Evolutionary conservation across 2,329 filamentous ascomycete genomes (phyloP).

Genomic region (Chalaropsis thielavioides): DNA sequence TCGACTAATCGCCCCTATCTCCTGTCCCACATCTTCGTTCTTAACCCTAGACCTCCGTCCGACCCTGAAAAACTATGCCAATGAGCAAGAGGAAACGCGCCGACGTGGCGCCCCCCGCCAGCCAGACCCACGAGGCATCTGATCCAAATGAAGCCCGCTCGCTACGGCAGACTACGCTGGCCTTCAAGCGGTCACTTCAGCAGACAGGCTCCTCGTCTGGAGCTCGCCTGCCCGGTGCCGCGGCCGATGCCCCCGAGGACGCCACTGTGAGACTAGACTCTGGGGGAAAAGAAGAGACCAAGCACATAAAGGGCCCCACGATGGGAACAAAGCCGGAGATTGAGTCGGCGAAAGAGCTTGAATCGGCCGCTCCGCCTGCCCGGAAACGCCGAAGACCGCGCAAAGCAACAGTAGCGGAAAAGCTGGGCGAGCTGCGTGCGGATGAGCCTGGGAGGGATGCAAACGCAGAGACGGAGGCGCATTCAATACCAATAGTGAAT

Average conservation of each 20-base stretch:
- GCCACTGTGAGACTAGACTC: background rate
- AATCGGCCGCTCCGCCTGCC: background rate
- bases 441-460: background rate
- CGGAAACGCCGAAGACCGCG: constrained; percentile 7
- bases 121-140: too few species aligned
- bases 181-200: constrained; percentile 3
- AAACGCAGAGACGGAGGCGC: background rate
- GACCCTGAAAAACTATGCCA: constrained; percentile 1
- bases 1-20: background rate
- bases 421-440: background rate
- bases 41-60: background rate
- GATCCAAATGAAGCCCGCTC: background rate
- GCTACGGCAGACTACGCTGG: constrained; percentile 10
- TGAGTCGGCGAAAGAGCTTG: background rate
- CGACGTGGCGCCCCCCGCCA: background rate
- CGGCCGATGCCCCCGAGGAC: background rate
- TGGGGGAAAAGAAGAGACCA: background rate
- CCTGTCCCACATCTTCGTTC: background rate
- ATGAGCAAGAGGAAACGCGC: constrained; percentile 9
- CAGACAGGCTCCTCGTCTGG: background rate
- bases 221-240: background rate
- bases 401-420: background rate
- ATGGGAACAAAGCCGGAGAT: background rate
- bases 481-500: background rate
- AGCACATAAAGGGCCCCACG: background rate